Base-by-base conservation (phyloP, 176 grass and related monocot species). In the Rhipidocladum racemiflorum region DNA sequence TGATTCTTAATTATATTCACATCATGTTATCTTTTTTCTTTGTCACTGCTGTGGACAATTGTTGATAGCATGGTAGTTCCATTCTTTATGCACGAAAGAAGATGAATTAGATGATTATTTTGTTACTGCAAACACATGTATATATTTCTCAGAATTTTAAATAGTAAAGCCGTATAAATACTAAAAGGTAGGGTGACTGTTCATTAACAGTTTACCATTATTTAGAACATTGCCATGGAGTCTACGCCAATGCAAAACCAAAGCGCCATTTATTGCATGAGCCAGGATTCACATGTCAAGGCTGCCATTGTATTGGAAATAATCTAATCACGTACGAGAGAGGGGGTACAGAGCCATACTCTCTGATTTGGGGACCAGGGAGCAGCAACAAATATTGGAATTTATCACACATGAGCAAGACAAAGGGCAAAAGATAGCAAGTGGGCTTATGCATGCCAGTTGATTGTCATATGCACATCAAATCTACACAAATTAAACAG, bases 351-450 rank as follows among this genome's bases (percentile, higher is more conserved):
- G 24, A 30, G 27, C 18, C 34, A 27, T 23, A 60, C 21, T 17
- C 46, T 34, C 23, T 77, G n/a, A 63, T 64, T 39, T 72, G 42
- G 45, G 45, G 45, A 80, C 60, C 76, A 74, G 59, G 45, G 45
- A 73, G 23, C 46, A 79, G 75, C 11, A 72, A 63, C 75, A 79
- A 35, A 64, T 18, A 72, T 68, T 71, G 17, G 30, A 69, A 43
- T 72, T 85, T 79, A 53, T 49, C 75, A 42, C 32, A 63, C 56
- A 50, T 11, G 38, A 65, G 56, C 34, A 65, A 72, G 21, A 61
- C n/a, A 17, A 0, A 40, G 16, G 21, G 56, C 34, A 72, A 32
- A 49, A 38, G 0, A 39, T 61, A 43, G 61, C 44, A 55, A 79
- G 18, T 73, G 34, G 23, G 77, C 44, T 14, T 56, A 64, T 66